Evolutionary conservation across 1,139 yeast genomes (phyloP), one percentile per base, ranked within the genome.

Genomic region (Sugiyamaella pinicola): DNA sequence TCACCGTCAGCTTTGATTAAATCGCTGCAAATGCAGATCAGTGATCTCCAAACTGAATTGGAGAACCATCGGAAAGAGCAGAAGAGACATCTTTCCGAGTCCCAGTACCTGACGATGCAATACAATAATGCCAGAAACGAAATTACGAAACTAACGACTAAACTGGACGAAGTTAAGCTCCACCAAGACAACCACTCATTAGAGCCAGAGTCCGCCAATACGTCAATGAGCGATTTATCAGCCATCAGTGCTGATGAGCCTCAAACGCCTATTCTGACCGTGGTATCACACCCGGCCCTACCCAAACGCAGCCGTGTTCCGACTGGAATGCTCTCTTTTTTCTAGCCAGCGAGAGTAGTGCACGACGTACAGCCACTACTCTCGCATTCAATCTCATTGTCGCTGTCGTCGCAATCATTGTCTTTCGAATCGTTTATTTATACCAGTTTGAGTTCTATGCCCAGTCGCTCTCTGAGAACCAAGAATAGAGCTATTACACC

Each of bases 61-160:
- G 53, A 55, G 29, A 45, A 59, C 6, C 54, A 54, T 26, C 57
- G 65, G 18, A 53, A 52, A 7, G 65, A 59, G 48, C 64, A 60
- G 34, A 56, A 57, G 34, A 52, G 58, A 7, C 62, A 61, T 26
- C 29, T 50, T 21, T 43, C 58, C 8, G 67, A 63, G 39, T 43
- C 57, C 7, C 67, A 63, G 41, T 59, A 62, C 44, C 53, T 63
- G 31, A 63, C 65, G 1, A 37, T 58, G 26, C 60, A 60, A 47
- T 63, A 63, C 49, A 63, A 63, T 55, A 40, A 40, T 4, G 53
- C 61, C 15, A 50, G 61, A 21, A 52, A 50, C 10, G 64, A 63
- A 21, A 50, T 55, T 7, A 56, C 52, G 12, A 22, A 35, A 22
- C 34, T 62, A 41, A 34, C 46, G n/a, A n/a, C 6, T 39, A 24